Conservation (phyloP, 106 monocot genomes). For the Phalaenopsis equestris region DNA sequence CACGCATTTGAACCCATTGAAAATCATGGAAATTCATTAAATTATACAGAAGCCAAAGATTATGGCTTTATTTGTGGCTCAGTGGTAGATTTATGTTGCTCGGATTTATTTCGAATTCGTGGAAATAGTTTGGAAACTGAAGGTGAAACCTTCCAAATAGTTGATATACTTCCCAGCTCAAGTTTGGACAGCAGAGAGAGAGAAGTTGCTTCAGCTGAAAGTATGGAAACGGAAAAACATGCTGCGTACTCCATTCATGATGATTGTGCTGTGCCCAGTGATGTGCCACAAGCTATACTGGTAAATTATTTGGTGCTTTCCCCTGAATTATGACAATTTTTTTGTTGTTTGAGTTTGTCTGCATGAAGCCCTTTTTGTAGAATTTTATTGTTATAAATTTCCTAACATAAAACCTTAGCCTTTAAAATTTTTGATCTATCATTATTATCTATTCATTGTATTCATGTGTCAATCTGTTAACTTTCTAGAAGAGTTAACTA, state of each 20-base stretch:
- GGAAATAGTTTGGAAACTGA: not conserved
- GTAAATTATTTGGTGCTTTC: not conserved
- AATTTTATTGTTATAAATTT: not conserved
- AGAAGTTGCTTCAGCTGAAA: constrained; percentile 5
- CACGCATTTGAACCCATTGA: no score
- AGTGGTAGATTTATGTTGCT: not conserved
- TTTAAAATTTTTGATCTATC: no score
- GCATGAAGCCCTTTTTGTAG: not conserved
- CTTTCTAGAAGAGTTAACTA: not conserved
- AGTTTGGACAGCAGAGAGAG: not conserved
- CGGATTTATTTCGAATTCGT: not conserved
- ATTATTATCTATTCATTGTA: not conserved
- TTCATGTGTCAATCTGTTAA: not conserved
- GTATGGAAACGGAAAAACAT: not conserved
- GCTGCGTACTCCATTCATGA: not conserved
- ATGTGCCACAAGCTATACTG: not conserved
- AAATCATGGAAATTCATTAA: no score
- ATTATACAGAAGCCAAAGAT: no score
- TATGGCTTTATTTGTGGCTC: no score
- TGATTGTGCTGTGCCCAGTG: not conserved
- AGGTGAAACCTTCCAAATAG: not conserved
- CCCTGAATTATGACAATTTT: not conserved
- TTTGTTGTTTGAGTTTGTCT: not conserved
- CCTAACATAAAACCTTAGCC: no score
- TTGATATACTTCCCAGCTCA: not conserved